Base-by-base conservation (phyloP, 2,329 filamentous ascomycete genomes). In the Cordyceps tenuipes region DNA sequence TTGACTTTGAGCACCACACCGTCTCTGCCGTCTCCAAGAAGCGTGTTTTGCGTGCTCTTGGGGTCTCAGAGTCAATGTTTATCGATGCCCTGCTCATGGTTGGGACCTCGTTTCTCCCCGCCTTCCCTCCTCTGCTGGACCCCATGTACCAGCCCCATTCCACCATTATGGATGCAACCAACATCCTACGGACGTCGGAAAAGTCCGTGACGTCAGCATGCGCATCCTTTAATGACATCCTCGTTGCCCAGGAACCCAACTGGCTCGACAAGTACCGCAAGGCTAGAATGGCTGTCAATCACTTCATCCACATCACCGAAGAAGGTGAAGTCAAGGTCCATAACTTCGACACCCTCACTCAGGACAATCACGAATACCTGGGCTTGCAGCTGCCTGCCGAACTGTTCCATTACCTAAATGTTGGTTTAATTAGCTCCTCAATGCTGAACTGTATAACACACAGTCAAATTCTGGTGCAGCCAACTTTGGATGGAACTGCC, bases 381-480 rank as follows among this genome's bases (percentile, higher is more conserved):
- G 91, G 91, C n/a, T 84, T 95, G 62, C 88, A 92, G 62, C 79
- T 99, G 5, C 91, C 94, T 0, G 86, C 91, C 46, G 94, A 99
- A 73, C 79, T 97, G 19, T 92, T 93, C 71, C 89, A 91, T 72
- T 97, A 97, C 71, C 80, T 97, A 54, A 91, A 91, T 61, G 86
- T 83, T 56, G 94, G 91, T 39, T 77, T 97, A 48, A 84, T 97
- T 64, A 85, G 90, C 31, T 81, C 91, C 26, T 85, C 90, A 52
- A 79, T 96, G 43, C 81, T 96, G 13, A 90, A 88, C 70, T 93
- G 87, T 82, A 84, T 96, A 66, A 88, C 90, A 5, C 88, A 90
- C 58, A 85, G 88, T 64, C 86, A 93, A 70, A 83, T 96, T 61
- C 75, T 89, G 34, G 82, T 97, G 56, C 81, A 85, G 56, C 88